These are phyloP conservation scores for Lagenidium giganteum DNA, from an alignment of 352 stramenopile species.

Conservation along the genomic window DNA sequence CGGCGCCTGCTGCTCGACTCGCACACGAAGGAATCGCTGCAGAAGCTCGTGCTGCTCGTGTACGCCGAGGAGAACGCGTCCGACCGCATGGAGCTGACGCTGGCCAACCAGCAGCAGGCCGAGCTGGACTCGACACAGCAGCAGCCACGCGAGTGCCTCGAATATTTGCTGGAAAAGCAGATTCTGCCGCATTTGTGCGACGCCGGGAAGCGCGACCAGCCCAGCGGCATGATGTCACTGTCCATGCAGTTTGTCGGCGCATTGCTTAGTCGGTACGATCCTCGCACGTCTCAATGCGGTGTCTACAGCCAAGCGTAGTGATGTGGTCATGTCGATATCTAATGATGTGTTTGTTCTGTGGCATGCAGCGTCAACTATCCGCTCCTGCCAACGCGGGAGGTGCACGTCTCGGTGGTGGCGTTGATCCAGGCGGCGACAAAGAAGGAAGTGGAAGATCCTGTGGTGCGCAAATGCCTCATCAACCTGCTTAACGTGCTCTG, in stretches of 20 bases:
- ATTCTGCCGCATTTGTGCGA: slow-evolving; percentile 68
- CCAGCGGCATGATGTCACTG: slow-evolving; percentile 69
- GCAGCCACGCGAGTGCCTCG: slow-evolving; percentile 47
- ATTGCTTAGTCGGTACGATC: slow-evolving; percentile 57
- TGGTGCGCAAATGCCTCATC: slow-evolving; percentile 69
- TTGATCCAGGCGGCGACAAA: slow-evolving; percentile 60
- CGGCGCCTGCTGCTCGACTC: slow-evolving; percentile 53
- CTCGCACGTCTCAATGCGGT: too few relatives aligned
- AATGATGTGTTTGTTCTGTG: too few relatives aligned
- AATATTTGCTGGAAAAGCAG: slow-evolving; percentile 69
- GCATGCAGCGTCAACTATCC: slow-evolving; percentile 75
- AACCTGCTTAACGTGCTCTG: slow-evolving; percentile 68
- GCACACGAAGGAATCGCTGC: slow-evolving; percentile 62
- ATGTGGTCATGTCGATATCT: too few relatives aligned
- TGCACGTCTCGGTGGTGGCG: slow-evolving; percentile 63
- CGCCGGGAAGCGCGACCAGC: slow-evolving; percentile 46
- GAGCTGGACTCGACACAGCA: slow-evolving; percentile 9
- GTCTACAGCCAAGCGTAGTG: too few relatives aligned
- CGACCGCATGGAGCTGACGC: slow-evolving; percentile 48
- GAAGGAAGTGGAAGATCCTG: slow-evolving; percentile 63
- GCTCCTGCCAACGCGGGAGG: slow-evolving; percentile 59
- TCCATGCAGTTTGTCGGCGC: slow-evolving; percentile 64
- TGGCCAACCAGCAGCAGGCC: slow-evolving; percentile 20
- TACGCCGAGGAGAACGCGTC: slow-evolving; percentile 72
- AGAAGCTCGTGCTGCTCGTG: slow-evolving; percentile 71